phyloP scores from a whole-genome alignment of 1,284 basidiomycete genomes.

The Ganoderma meredithae region DNA sequence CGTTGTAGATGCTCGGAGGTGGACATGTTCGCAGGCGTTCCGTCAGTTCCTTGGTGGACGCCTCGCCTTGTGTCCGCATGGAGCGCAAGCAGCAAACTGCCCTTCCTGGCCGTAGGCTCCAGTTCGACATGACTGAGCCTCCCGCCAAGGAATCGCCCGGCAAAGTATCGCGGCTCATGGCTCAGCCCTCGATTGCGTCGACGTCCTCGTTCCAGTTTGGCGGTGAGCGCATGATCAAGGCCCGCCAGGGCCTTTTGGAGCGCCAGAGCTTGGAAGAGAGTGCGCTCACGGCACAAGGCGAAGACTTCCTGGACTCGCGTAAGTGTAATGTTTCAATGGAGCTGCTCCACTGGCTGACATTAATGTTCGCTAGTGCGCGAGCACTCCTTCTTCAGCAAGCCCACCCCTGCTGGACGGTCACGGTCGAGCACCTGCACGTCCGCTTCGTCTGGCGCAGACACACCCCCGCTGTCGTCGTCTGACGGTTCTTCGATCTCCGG shows the following conservation, averaged over 20 bases:
- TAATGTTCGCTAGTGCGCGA: conserved; percentile 46
- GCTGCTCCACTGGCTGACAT: conserved; percentile 16
- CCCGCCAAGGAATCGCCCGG: conserved; percentile 44
- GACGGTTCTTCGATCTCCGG: conserved; percentile 72
- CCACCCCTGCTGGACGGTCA: conserved; percentile 58
- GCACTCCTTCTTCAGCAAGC: conserved; percentile 64
- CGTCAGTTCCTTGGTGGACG: conserved; percentile 69
- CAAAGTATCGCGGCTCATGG: conserved; percentile 53
- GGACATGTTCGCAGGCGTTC: conserved; percentile 75
- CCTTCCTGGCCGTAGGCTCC: conserved; percentile 35
- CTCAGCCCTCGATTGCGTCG: conserved; percentile 69
- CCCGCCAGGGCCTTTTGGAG: conserved; percentile 65
- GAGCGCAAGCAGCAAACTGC: conserved; percentile 65
- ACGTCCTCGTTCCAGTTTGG: conserved; percentile 69
- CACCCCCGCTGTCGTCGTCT: conserved; percentile 71
- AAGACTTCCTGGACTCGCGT: conserved; percentile 65
- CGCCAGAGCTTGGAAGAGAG: conserved; percentile 74
- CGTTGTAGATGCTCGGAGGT: conserved; percentile 74
- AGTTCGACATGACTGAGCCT: conserved; percentile 44
- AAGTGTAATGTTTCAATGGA: conserved; percentile 39
- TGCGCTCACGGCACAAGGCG: conserved; percentile 66
- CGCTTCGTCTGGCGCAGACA: conserved; percentile 68
- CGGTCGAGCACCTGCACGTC: conserved; percentile 72
- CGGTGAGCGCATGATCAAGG: conserved; percentile 69
- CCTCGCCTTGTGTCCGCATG: conserved; percentile 70